Evolutionary conservation across 768 basidiomycete genomes (phyloP).

Genomic region (Dioszegia aurantiaca): DNA sequence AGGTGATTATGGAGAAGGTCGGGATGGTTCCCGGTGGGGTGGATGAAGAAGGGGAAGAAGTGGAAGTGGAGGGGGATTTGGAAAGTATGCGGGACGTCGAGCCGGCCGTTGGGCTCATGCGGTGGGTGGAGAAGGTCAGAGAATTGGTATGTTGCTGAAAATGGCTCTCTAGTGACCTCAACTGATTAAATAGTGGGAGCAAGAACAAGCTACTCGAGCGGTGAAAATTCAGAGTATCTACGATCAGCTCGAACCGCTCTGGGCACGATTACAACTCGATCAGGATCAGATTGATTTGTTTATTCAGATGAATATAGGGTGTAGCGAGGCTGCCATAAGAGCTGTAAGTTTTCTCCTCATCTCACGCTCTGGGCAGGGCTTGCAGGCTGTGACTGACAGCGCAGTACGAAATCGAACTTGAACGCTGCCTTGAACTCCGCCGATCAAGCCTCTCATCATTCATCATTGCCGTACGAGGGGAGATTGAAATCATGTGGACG

Average conservation of each 20-base stretch:
- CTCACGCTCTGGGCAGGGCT: too few species aligned
- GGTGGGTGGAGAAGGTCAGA: constrained; percentile 64
- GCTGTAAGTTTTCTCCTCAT: constrained; percentile 54
- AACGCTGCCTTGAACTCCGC: constrained; percentile 84
- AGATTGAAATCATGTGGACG: constrained; percentile 79
- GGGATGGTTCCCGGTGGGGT: not conserved
- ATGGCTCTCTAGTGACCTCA: not conserved
- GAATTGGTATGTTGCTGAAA: constrained; percentile 40
- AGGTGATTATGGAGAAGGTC: constrained; percentile 57
- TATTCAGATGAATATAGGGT: constrained; percentile 77
- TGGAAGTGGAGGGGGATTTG: constrained; percentile 53
- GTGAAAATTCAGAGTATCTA: constrained; percentile 87
- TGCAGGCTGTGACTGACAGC: not conserved
- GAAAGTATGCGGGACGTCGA: constrained; percentile 63
- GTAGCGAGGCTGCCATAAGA: constrained; percentile 68
- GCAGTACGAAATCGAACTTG: constrained; percentile 80
- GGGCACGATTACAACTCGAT: constrained; percentile 77
- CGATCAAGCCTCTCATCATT: constrained; percentile 82
- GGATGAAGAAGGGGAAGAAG: constrained; percentile 56
- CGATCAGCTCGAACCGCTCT: constrained; percentile 85
- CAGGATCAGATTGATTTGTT: constrained; percentile 87
- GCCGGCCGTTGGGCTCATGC: constrained; percentile 70
- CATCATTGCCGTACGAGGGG: constrained; percentile 72
- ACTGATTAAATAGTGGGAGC: constrained; percentile 57
- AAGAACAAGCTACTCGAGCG: constrained; percentile 72